A percentile compares a stretch with the other conserved stretches of the same genome.
Conservation (phyloP, 2,329 filamentous ascomycete genomes). For the Penicillium sp. region DNA sequence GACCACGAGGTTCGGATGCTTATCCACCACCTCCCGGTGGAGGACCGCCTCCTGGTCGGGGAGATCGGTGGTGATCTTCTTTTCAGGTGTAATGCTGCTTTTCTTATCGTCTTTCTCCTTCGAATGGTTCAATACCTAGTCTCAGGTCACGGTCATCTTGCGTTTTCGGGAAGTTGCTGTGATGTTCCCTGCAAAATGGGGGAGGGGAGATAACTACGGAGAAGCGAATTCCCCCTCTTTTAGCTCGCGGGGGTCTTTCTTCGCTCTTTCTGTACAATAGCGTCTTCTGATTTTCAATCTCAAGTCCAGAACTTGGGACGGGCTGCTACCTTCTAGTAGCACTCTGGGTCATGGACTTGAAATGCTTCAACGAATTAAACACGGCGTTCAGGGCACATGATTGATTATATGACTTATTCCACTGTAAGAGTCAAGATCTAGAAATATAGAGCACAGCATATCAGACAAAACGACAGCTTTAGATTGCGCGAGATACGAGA, state of each 20-base stretch:
- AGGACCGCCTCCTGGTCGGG: constrained; percentile 35
- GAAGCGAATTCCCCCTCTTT: constrained; percentile 2
- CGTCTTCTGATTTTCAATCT: constrained; percentile 19
- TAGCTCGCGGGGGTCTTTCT: constrained; percentile 5
- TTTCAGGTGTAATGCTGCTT: constrained; percentile 14
- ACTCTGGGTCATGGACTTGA: neutral
- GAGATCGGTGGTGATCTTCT: constrained; percentile 34
- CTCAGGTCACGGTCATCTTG: constrained; percentile 16
- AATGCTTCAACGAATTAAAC: constrained; percentile 7
- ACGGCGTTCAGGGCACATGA: neutral
- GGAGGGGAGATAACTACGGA: neutral
- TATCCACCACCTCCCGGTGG: constrained; percentile 37
- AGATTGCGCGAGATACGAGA: neutral
- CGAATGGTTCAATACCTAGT: constrained; percentile 4
- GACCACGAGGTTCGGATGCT: constrained; percentile 35
- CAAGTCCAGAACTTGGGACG: neutral
- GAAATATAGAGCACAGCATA: neutral
- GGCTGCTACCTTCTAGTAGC: neutral
- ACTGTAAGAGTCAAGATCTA: neutral
- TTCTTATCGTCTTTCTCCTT: constrained; percentile 9
- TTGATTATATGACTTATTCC: too few species aligned
- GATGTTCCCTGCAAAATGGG: neutral
- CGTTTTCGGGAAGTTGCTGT: constrained; percentile 4
- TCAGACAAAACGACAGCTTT: neutral
- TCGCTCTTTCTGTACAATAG: constrained; percentile 27